Percentiles rank a stretch among this genome's conserved stretches.
Evolutionary conservation across 495 filamentous ascomycete species (phyloP).

Genomic region (Eremomyces bilateralis): DNA sequence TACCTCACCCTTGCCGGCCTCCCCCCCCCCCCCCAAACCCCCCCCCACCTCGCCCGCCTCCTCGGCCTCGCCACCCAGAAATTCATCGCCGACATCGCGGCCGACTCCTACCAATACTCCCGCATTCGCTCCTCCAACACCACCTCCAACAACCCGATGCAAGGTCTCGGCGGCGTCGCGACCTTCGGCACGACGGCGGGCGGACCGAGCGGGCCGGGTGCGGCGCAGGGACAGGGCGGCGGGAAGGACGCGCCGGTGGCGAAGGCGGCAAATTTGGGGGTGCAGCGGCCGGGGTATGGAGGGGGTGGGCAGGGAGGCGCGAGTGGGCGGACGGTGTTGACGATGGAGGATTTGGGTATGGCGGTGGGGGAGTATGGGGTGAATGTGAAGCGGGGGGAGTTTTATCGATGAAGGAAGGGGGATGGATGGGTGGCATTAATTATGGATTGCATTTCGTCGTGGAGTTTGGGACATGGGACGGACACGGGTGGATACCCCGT

Average conservation of each 20-base stretch:
- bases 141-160: constrained; percentile 64
- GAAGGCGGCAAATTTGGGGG: constrained; percentile 48
- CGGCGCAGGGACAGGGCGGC: constrained; percentile 32
- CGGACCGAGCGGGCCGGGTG: constrained; percentile 28
- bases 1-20: constrained; percentile 92
- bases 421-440: not conserved
- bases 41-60: constrained; percentile 71
- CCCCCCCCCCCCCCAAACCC: constrained; percentile 67
- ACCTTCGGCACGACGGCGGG: constrained; percentile 40
- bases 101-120: constrained; percentile 91
- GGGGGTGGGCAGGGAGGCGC: constrained; percentile 80
- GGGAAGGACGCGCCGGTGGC: constrained; percentile 14
- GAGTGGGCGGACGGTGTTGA: constrained; percentile 82
- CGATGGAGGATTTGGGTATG: constrained; percentile 98
- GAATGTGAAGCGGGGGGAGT: constrained; percentile 90
- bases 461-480: constrained; percentile 3
- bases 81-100: constrained; percentile 91
- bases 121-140: constrained; percentile 85
- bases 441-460: not conserved
- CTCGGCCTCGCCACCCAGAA: constrained; percentile 93
- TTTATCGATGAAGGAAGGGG: constrained; percentile 50
- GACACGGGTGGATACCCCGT: no score
- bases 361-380: constrained; percentile 94
- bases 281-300: constrained; percentile 77
- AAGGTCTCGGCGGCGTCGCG: constrained; percentile 57